Percentiles rank a stretch among this genome's conserved stretches.
Conservation (phyloP, 2,329 filamentous ascomycete species). For the Didymella pinodella region DNA sequence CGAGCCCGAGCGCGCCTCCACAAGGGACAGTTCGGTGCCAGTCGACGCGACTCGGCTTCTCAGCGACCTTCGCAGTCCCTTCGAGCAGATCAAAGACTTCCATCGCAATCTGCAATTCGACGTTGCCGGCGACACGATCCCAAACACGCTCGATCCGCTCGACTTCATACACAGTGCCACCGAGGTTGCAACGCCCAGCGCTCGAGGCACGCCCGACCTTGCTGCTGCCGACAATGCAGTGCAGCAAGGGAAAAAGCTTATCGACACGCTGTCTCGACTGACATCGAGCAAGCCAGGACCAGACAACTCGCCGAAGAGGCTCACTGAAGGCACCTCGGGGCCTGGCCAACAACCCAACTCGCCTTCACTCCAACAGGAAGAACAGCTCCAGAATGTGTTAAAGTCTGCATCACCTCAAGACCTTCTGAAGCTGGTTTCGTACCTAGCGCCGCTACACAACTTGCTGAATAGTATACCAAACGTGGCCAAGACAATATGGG, state of each 20-base stretch:
- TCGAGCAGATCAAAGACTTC: conserved; percentile 42
- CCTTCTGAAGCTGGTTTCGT: conserved; percentile 47
- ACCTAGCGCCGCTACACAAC: conserved; percentile 48
- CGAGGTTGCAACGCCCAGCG: conserved; percentile 58
- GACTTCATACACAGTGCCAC: conserved; percentile 56
- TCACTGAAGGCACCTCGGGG: conserved; percentile 30
- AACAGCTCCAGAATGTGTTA: conserved; percentile 43
- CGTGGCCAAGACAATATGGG: conserved; percentile 60
- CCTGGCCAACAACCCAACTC: conserved; percentile 36
- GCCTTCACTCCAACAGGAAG: conserved; percentile 35
- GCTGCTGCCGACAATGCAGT: conserved; percentile 45
- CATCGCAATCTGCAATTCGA: conserved; percentile 45
- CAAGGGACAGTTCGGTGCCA: conserved; percentile 32
- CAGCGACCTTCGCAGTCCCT: conserved; percentile 30
- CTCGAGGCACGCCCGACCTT: conserved; percentile 53
- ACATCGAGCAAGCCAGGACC: conserved; percentile 35
- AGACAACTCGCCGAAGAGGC: conserved; percentile 23
- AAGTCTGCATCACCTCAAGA: conserved; percentile 44
- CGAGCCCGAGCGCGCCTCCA: conserved; percentile 28
- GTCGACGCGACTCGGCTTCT: conserved; percentile 24
- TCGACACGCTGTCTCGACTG: conserved; percentile 41
- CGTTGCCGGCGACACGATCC: conserved; percentile 46
- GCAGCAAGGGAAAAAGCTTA: conserved; percentile 46
- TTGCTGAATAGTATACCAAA: conserved; percentile 51
- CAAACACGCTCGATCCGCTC: conserved; percentile 49